Percentiles rank a stretch among this genome's conserved stretches.
Evolutionary conservation across 495 filamentous ascomycete species (phyloP).

Genomic region (Aspergillus nanangensis): DNA sequence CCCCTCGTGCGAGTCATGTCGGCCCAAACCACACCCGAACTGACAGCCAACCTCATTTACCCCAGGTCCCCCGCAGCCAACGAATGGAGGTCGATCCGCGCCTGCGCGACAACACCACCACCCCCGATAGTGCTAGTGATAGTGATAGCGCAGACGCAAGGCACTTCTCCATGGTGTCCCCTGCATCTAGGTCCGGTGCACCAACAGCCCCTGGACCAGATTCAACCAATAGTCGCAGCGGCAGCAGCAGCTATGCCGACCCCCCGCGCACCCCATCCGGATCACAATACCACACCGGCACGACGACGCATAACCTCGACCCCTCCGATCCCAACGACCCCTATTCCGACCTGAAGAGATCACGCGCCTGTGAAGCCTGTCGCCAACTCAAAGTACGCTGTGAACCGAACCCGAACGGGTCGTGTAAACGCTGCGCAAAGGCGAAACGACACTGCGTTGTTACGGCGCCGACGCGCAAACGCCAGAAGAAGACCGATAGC

Average conservation of each 20-base stretch:
- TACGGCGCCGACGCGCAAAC: constrained; percentile 76
- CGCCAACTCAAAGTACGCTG: constrained; percentile 87
- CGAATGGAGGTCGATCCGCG: constrained; percentile 33
- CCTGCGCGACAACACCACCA: too few relatives aligned
- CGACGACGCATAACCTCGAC: constrained; percentile 2
- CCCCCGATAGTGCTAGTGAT: constrained; percentile 11
- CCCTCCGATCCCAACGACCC: constrained; percentile 30
- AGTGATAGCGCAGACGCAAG: too few relatives aligned
- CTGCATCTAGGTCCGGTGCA: too few relatives aligned
- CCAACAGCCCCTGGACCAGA: too few relatives aligned
- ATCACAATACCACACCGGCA: constrained; percentile 4
- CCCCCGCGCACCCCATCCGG: constrained; percentile 20
- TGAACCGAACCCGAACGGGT: constrained; percentile 63
- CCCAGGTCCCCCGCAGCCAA: too few relatives aligned
- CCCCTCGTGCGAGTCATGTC: background rate
- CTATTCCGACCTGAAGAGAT: constrained; percentile 61
- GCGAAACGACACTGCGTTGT: constrained; percentile 74
- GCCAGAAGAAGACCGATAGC: constrained; percentile 91
- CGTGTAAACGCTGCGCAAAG: constrained; percentile 86
- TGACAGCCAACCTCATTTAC: too few relatives aligned
- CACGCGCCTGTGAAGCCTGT: constrained; percentile 91
- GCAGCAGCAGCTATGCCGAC: constrained; percentile 25
- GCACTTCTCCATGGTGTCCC: too few relatives aligned
- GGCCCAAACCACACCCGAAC: background rate
- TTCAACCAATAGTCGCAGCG: too few relatives aligned